Conservation (phyloP, 2,329 filamentous ascomycete species). For the Graphilbum fragrans region DNA sequence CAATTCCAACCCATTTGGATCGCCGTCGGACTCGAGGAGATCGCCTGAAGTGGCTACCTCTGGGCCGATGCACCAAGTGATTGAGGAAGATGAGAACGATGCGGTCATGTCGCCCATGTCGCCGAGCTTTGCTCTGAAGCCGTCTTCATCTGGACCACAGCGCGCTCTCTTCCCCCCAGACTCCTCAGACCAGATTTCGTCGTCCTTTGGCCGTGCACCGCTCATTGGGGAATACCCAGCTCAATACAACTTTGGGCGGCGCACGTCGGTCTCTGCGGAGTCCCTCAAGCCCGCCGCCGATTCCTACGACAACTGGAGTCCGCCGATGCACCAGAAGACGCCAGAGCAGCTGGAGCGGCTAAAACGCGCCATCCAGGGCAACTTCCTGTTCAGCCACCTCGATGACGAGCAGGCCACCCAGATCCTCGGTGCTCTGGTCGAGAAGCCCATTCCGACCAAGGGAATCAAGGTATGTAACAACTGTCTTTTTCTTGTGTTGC, state of each 20-base stretch:
- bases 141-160: background rate
- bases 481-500: no score
- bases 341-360: conserved; percentile 69
- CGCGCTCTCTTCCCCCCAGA: conserved; percentile 2
- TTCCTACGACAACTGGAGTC: conserved; percentile 78
- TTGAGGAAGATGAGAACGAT: conserved; percentile 78
- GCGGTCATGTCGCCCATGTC: conserved; percentile 54
- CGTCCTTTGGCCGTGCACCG: conserved; percentile 39
- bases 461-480: conserved; percentile 49
- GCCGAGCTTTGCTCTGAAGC: conserved; percentile 23
- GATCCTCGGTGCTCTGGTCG: conserved; percentile 79
- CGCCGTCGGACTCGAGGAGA: conserved; percentile 19
- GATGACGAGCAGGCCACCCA: conserved; percentile 86
- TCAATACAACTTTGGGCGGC: conserved; percentile 87
- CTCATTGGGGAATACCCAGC: conserved; percentile 64
- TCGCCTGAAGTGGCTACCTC: conserved; percentile 7
- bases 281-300: conserved; percentile 83
- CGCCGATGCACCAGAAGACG: conserved; percentile 75
- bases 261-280: conserved; percentile 93
- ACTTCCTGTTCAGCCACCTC: conserved; percentile 88
- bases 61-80: conserved; percentile 39
- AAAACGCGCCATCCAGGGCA: conserved; percentile 68
- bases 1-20: conserved; percentile 62
- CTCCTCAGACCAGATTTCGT: conserved; percentile 15
- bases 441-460: conserved; percentile 91